phyloP scores from a whole-genome alignment of 139 green algal genomes.

The Choricystis sp. region DNA sequence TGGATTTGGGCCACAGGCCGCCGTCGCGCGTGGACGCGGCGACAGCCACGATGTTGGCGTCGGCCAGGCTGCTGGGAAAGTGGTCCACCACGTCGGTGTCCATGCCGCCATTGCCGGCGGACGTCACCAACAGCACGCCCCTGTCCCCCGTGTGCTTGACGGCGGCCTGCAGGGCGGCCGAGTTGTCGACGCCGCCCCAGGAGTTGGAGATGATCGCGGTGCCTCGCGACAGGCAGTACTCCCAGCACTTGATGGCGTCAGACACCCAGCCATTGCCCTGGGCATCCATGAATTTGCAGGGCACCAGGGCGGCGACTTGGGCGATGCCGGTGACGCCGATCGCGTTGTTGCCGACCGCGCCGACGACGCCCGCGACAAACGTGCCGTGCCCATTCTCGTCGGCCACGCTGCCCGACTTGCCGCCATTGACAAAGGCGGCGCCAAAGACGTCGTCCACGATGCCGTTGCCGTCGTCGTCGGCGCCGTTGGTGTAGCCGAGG shows the following conservation, averaged over 20 bases:
- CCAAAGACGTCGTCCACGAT: background rate
- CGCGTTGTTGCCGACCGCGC: constrained; percentile 11
- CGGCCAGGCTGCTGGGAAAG: constrained; percentile 18
- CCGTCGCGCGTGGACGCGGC: constrained; percentile 8
- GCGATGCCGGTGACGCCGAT: constrained; percentile 6
- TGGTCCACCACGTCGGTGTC: constrained; percentile 16
- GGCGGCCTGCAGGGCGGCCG: constrained; percentile 10
- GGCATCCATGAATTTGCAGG: constrained; percentile 14
- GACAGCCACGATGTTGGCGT: constrained; percentile 15
- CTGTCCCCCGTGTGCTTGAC: constrained; percentile 4
- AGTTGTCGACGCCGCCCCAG: constrained; percentile 17
- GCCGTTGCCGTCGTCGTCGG: constrained; percentile 54
- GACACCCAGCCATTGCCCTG: constrained; percentile 14
- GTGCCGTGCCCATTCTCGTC: constrained; percentile 35
- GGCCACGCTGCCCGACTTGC: background rate
- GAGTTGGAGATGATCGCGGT: constrained; percentile 22
- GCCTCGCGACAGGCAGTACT: constrained; percentile 14
- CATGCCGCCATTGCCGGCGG: constrained; percentile 18
- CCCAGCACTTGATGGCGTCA: constrained; percentile 23
- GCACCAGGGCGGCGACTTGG: background rate
- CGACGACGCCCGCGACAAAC: constrained; percentile 31
- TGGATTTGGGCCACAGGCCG: constrained; percentile 8
- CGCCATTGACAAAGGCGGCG: background rate
- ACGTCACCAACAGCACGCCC: constrained; percentile 22
- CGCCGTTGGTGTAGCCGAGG: constrained; percentile 17